phyloP scores from a whole-genome alignment of 192 early-diverging fungal species.

The Mortierella antarctica region DNA sequence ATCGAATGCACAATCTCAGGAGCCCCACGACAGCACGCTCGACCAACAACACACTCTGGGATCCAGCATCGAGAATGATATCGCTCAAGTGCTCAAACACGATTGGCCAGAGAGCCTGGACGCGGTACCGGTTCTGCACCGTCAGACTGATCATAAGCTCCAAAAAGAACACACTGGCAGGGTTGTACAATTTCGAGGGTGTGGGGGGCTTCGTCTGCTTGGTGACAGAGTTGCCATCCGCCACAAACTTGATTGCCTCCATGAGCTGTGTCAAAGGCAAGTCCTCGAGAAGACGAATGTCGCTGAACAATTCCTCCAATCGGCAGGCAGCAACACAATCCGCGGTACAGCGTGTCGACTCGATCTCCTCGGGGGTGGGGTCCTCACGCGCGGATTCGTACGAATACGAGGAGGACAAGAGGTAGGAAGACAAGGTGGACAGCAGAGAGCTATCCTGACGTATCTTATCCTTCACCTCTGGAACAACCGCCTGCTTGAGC shows the following conservation, averaged over 20 bases:
- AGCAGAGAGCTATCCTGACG: conserved; percentile 74
- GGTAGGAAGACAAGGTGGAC: conserved; percentile 80
- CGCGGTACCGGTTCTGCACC: conserved; percentile 81
- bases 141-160: conserved; percentile 81
- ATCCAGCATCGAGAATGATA: conserved; percentile 75
- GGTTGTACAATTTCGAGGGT: conserved; percentile 60
- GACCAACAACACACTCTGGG: conserved; percentile 71
- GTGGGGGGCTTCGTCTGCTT: conserved; percentile 35
- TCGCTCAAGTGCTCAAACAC: conserved; percentile 76
- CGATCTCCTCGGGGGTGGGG: conserved; percentile 77
- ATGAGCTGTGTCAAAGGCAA: conserved; percentile 70
- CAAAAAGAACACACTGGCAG: conserved; percentile 78
- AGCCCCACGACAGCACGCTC: conserved; percentile 83
- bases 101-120: conserved; percentile 69
- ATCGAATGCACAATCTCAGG: conserved; percentile 73
- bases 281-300: conserved; percentile 78
- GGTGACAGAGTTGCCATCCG: conserved; percentile 56
- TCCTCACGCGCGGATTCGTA: conserved; percentile 68
- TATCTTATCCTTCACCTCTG: conserved; percentile 55
- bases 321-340: conserved; percentile 78
- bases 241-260: conserved; percentile 64
- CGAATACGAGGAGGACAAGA: conserved; percentile 70
- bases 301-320: conserved; percentile 77
- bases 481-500: conserved; percentile 53
- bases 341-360: conserved; percentile 69